These are phyloP conservation scores for Neonectria sp. DNA, from an alignment of 2,329 filamentous ascomycete species.

Conservation along the genomic window DNA sequence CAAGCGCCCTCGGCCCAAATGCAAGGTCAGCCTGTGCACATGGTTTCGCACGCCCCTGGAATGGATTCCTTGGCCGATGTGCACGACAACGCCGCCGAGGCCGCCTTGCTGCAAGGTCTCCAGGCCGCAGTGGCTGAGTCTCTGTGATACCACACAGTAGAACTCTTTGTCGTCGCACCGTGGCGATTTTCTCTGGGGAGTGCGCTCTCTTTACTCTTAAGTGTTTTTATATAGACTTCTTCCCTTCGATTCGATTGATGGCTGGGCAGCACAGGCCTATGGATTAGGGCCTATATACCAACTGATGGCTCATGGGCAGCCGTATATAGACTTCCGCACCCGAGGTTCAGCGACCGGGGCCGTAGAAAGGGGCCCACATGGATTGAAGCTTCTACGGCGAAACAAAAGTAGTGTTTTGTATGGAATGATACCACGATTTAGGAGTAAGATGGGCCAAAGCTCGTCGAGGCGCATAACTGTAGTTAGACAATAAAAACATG, in stretches of 20 bases:
- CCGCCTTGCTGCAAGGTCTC: slow-evolving; percentile 53
- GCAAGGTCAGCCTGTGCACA: slow-evolving; percentile 41
- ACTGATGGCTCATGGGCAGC: slow-evolving; percentile 7
- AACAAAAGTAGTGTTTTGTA: slow-evolving; percentile 30
- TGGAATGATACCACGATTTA: slow-evolving; percentile 49
- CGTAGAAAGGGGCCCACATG: slow-evolving; percentile 24
- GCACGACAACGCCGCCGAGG: slow-evolving; percentile 54
- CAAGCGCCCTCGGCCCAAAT: slow-evolving; percentile 36
- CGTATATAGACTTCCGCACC: slow-evolving; percentile 10
- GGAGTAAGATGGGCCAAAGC: slow-evolving; percentile 41
- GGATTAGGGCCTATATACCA: slow-evolving; percentile 26
- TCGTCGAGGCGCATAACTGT: slow-evolving; percentile 22
- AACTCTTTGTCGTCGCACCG: background rate
- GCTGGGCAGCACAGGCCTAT: slow-evolving; percentile 17
- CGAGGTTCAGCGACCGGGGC: slow-evolving; percentile 3
- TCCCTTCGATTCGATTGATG: slow-evolving; percentile 27
- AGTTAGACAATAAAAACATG: slow-evolving; percentile 31
- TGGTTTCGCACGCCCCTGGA: slow-evolving; percentile 40
- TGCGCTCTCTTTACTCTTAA: background rate
- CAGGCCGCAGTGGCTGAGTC: slow-evolving; percentile 53
- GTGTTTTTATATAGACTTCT: slow-evolving; percentile 11
- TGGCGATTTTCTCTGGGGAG: background rate
- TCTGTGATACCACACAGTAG: slow-evolving; percentile 27
- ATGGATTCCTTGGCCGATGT: slow-evolving; percentile 42
- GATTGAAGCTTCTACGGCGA: slow-evolving; percentile 41